These are phyloP conservation scores for Maudiozyma saulgeensis DNA, from an alignment of 805 yeast genomes.

Conservation along the genomic window DNA sequence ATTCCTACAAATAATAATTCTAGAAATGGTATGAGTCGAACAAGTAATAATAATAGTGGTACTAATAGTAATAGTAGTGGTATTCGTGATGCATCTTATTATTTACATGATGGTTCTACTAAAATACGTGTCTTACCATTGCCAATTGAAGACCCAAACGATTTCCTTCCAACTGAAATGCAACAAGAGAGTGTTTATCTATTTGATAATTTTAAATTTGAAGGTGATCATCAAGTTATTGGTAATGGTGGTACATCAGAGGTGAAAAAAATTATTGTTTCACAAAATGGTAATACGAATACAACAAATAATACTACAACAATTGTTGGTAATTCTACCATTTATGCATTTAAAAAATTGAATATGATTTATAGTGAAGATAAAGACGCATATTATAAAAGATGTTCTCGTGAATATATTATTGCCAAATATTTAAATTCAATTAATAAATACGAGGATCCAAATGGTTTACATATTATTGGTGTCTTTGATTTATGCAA, in stretches of 20 bases:
- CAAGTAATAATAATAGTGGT: neutral
- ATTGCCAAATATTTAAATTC: conserved; percentile 43
- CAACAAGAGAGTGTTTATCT: conserved; percentile 41
- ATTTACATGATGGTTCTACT: conserved; percentile 29
- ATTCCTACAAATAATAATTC: neutral
- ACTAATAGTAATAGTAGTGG: neutral
- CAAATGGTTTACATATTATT: conserved; percentile 5
- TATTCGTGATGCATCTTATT: conserved; percentile 20
- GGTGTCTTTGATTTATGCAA: conserved; percentile 21
- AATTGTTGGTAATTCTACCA: neutral
- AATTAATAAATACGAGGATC: neutral
- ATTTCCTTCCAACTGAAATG: conserved; percentile 45
- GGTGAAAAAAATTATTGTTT: conserved; percentile 40
- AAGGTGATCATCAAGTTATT: conserved; percentile 38
- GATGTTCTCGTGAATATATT: conserved; percentile 56
- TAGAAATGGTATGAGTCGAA: neutral
- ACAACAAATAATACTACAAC: neutral
- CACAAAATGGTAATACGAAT: conserved; percentile 15
- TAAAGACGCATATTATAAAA: conserved; percentile 51
- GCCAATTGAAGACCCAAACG: conserved; percentile 61
- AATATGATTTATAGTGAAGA: conserved; percentile 50
- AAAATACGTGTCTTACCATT: conserved; percentile 41
- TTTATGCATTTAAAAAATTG: conserved; percentile 60
- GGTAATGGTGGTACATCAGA: conserved; percentile 70
- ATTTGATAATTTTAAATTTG: conserved; percentile 45